Conservation (phyloP, 352 stramenopile genomes). For the Globisporangium viniferum region DNA sequence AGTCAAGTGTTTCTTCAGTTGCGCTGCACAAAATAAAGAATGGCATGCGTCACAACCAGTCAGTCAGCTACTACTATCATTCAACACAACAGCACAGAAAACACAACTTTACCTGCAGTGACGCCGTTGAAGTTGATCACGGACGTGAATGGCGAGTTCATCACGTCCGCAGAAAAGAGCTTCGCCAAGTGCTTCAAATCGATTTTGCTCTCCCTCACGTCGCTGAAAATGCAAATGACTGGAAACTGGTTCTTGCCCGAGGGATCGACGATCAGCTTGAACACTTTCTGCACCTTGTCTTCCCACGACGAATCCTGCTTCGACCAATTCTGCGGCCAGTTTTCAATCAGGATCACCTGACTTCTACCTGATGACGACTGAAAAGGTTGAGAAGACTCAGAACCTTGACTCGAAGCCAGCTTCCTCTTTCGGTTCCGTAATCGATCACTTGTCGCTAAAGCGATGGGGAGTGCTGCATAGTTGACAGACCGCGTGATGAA, state of each 20-base stretch:
- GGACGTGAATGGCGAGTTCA: conserved; percentile 60
- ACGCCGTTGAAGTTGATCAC: conserved; percentile 82
- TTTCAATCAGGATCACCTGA: conserved; percentile 71
- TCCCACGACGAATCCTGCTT: conserved; percentile 37
- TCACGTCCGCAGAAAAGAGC: conserved; percentile 65
- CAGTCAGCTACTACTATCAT: background rate
- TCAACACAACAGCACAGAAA: background rate
- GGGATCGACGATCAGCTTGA: conserved; percentile 49
- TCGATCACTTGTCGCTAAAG: conserved; percentile 7
- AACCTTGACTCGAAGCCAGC: conserved; percentile 14
- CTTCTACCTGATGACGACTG: background rate
- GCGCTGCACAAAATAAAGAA: conserved; percentile 20
- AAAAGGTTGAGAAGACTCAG: background rate
- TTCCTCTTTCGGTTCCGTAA: conserved; percentile 7
- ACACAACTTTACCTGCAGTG: conserved; percentile 46
- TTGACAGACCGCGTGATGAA: conserved; percentile 71
- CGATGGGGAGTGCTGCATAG: conserved; percentile 58
- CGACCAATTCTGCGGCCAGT: conserved; percentile 60
- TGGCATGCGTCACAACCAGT: background rate
- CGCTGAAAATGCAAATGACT: conserved; percentile 81
- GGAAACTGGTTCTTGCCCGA: conserved; percentile 37
- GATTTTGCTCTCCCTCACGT: conserved; percentile 74
- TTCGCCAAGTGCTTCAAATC: conserved; percentile 55
- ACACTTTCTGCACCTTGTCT: conserved; percentile 54
- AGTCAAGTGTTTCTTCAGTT: conserved; percentile 69